Base-by-base conservation (phyloP, 2,329 filamentous ascomycete genomes). In the Lasiodiplodia gonubiensis region DNA sequence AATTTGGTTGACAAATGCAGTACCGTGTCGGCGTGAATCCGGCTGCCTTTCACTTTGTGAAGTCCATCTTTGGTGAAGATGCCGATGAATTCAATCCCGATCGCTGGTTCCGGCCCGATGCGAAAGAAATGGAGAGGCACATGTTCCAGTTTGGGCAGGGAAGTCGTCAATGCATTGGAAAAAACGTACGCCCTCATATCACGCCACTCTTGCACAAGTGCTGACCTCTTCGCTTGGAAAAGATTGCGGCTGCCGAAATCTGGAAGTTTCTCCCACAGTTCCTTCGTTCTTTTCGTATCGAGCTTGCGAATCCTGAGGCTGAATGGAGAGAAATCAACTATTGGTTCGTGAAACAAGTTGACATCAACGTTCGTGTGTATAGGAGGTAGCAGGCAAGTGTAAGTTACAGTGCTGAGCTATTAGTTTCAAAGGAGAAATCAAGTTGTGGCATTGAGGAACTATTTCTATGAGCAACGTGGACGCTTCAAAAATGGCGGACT, bases 51-150 rank as follows among this genome's bases (percentile, higher is more conserved):
- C 78, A 78, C 37, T 73, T 74, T 6, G 81, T 86, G 71, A 73
- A 73, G 55, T 68, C 51, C 0, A 70, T 83, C 4, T 87, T 82
- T 71, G 85, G 84, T 0, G 70, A 75, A 0, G 82, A 86, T 68
- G 78, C 80, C 0, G 78, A 84, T 23, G 68, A 70, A 0, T 86
- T 82, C 69, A 75, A 76, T 1, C 83, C 84, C 0, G 83, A 84
- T 52, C 76, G 85, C 2, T 87, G 84, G 84, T 72, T 86, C 3
- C 63, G 54, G 27, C 65, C 64, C 2, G 67, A 68, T 10, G 69
- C 23, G 21, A 67, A 63, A 21, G 68, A 63, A 11, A 73, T 73
- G 72, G 71, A 74, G 1, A 72, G 69, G 53, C 46, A 48, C 21
- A 64, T 74, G 57, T 33, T 72, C 14, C 67, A 49, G 1, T 72